phyloP scores from a whole-genome alignment of 2,329 filamentous ascomycete genomes.

The Fonsecaea multimorphosa region DNA sequence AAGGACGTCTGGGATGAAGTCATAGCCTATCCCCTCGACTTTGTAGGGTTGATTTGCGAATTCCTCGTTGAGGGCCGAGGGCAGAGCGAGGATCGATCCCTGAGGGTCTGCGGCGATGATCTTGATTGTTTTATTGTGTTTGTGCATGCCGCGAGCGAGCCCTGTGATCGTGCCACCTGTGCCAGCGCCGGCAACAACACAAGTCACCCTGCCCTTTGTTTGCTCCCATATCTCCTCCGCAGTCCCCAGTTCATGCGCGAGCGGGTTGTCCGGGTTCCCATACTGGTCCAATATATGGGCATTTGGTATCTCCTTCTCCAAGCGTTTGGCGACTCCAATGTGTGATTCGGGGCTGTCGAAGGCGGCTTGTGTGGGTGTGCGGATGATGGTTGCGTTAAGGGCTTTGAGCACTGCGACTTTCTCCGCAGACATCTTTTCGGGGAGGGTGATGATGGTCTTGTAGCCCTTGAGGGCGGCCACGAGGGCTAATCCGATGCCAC shows the following conservation, averaged over 20 bases:
- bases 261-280: conserved; percentile 85
- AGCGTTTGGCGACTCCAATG: conserved; percentile 87
- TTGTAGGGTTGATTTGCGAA: conserved; percentile 87
- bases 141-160: conserved; percentile 80
- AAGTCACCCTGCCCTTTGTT: conserved; percentile 80
- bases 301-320: conserved; percentile 95
- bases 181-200: conserved; percentile 87
- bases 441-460: conserved; percentile 97
- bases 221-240: conserved; percentile 96
- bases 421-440: conserved; percentile 99
- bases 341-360: conserved; percentile 95
- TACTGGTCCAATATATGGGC: conserved; percentile 98
- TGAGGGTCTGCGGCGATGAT: conserved; percentile 91
- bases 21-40: conserved; percentile 98
- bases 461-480: conserved; percentile 95
- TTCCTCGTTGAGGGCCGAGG: conserved; percentile 77
- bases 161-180: conserved; percentile 96
- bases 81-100: conserved; percentile 87
- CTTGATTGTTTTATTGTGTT: conserved; percentile 84
- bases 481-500: conserved; percentile 89
- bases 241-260: conserved; percentile 91
- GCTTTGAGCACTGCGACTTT: conserved; percentile 95
- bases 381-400: conserved; percentile 94
- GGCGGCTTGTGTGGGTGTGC: conserved; percentile 93
- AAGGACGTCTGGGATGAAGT: conserved; percentile 95